Evolutionary conservation across 176 grass and related monocot genomes (phyloP).

Genomic region (Carex kokanica): DNA sequence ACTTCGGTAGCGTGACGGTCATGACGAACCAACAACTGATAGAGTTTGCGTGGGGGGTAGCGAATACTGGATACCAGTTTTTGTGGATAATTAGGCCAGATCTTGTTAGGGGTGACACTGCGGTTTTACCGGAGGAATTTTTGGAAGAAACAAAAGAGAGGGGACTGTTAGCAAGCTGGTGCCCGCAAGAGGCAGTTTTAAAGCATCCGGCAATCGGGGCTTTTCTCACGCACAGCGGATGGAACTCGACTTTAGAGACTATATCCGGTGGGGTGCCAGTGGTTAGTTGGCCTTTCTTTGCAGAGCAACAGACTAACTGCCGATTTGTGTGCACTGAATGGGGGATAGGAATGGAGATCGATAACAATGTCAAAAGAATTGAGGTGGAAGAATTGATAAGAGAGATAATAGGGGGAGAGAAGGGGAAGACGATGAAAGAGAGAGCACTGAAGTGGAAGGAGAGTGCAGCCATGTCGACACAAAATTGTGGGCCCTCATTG

Average conservation of each 20-base stretch:
- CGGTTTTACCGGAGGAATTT: slow-evolving; percentile 24
- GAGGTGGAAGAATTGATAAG: slow-evolving; percentile 7
- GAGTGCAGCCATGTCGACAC: not conserved
- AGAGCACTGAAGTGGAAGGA: slow-evolving; percentile 24
- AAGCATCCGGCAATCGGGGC: slow-evolving; percentile 5
- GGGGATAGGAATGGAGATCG: slow-evolving; percentile 23
- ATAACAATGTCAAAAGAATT: slow-evolving; percentile 17
- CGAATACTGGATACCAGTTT: slow-evolving; percentile 11
- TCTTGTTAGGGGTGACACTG: not conserved
- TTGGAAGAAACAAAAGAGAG: slow-evolving; percentile 16
- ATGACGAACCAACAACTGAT: slow-evolving; percentile 25
- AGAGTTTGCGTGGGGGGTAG: slow-evolving; percentile 20
- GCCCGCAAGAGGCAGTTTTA: slow-evolving; percentile 21
- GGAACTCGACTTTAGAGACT: slow-evolving; percentile 24
- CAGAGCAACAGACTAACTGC: slow-evolving; percentile 25
- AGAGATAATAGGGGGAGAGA: slow-evolving; percentile 23
- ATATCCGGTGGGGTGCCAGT: slow-evolving; percentile 10
- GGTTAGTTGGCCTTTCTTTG: slow-evolving; percentile 21
- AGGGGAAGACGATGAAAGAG: slow-evolving; percentile 17
- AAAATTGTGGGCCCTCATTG: slow-evolving; percentile 1
- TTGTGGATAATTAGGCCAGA: slow-evolving; percentile 28
- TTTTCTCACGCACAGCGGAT: slow-evolving; percentile 26
- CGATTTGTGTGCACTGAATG: slow-evolving; percentile 9
- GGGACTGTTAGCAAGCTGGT: slow-evolving; percentile 21
- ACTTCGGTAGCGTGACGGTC: slow-evolving; percentile 18